Conservation (phyloP, 1,284 basidiomycete species). For the Ceratobasidium sp. region DNA sequence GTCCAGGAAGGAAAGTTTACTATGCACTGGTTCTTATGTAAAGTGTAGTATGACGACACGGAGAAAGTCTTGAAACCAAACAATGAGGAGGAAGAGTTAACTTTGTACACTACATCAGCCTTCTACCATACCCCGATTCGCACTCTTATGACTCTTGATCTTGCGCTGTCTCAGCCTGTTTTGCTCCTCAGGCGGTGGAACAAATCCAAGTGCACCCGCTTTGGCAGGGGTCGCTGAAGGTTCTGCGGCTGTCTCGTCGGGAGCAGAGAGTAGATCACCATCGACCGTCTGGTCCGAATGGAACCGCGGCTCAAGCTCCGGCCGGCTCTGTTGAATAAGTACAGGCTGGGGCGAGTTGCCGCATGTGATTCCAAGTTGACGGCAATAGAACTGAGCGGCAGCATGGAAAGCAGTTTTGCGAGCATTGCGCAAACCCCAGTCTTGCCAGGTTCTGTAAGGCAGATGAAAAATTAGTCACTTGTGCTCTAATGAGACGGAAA, state of each 20-base stretch:
- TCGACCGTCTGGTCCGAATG: constrained; percentile 1
- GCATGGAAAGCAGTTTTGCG: constrained; percentile 78
- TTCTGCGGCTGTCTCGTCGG: not conserved
- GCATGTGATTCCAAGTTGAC: constrained; percentile 68
- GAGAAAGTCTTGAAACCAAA: not conserved
- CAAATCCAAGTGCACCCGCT: constrained; percentile 28
- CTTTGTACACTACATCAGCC: not conserved
- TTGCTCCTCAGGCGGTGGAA: constrained; percentile 32
- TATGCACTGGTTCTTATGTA: not conserved
- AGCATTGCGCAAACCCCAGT: constrained; percentile 67
- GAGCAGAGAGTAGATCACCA: not conserved
- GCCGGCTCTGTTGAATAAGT: constrained; percentile 52
- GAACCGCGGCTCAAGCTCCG: constrained; percentile 11
- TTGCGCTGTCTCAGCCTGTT: constrained; percentile 26
- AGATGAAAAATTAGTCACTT: not conserved
- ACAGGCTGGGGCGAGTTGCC: constrained; percentile 60
- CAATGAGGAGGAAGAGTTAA: not conserved
- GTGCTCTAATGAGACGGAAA: not conserved
- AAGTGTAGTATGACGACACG: not conserved
- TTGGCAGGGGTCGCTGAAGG: not conserved
- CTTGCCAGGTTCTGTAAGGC: constrained; percentile 58
- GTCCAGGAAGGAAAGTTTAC: not conserved
- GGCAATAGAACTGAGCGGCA: constrained; percentile 72
- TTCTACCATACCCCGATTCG: constrained; percentile 32
- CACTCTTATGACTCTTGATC: constrained; percentile 33